These are phyloP conservation scores for Dothidotthia symphoricarpi DNA, from an alignment of 2,329 filamentous ascomycete species.

Conservation along the genomic window DNA sequence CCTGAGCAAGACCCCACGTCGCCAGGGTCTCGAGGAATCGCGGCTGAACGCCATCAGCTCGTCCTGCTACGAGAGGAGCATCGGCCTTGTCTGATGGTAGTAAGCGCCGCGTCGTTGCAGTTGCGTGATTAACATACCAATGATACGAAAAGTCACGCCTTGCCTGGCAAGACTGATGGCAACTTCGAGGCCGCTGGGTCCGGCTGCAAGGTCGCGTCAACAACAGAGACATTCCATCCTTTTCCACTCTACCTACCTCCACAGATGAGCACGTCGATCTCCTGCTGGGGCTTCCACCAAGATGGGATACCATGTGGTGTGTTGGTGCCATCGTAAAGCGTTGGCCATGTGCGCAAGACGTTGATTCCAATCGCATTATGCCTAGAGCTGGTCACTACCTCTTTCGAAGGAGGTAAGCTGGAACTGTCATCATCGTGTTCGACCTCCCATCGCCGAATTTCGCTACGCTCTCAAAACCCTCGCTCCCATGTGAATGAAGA, in stretches of 20 bases:
- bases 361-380: too few relatives aligned
- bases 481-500: too few relatives aligned
- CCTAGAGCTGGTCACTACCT: too few relatives aligned
- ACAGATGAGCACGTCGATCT: conserved; percentile 39
- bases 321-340: too few relatives aligned
- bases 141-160: conserved; percentile 38
- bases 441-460: too few relatives aligned
- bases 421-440: too few relatives aligned
- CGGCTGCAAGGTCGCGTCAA: conserved; percentile 19
- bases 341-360: too few relatives aligned
- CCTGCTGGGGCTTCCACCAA: too few relatives aligned
- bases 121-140: conserved; percentile 19
- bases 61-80: conserved; percentile 25
- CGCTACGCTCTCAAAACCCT: too few relatives aligned
- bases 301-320: too few relatives aligned
- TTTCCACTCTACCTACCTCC: conserved; percentile 24
- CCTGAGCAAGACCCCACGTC: conserved; percentile 22
- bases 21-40: conserved; percentile 13
- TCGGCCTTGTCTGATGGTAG: conserved; percentile 27
- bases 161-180: conserved; percentile 34
- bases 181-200: conserved; percentile 33
- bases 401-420: too few relatives aligned
- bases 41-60: conserved; percentile 29
- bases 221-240: background rate
- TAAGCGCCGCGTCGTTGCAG: background rate